These are phyloP conservation scores for Fusarium caatingaense DNA, from an alignment of 2,329 filamentous ascomycete genomes.

Conservation along the genomic window DNA sequence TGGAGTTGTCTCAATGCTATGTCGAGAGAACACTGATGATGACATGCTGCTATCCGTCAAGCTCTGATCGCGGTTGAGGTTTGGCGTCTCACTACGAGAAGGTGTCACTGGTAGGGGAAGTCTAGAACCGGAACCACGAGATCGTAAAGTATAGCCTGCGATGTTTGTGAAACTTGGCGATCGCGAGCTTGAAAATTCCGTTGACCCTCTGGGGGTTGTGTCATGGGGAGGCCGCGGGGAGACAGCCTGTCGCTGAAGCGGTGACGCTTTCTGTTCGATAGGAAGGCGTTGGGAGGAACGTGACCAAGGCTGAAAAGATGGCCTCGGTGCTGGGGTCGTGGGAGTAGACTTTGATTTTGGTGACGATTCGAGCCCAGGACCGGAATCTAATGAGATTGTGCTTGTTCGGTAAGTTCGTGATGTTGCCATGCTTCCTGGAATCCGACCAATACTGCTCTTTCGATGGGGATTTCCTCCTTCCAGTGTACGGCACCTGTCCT, in stretches of 20 bases:
- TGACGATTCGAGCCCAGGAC: conserved; percentile 33
- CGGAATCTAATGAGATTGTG: conserved; percentile 25
- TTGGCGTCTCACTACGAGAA: conserved; percentile 52
- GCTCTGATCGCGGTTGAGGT: conserved; percentile 51
- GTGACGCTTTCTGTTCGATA: conserved; percentile 15
- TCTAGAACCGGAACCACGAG: conserved; percentile 53
- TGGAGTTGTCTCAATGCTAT: conserved; percentile 50
- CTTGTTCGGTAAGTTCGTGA: conserved; percentile 36
- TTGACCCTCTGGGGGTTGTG: conserved; percentile 14
- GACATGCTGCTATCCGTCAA: conserved; percentile 58
- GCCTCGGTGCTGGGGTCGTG: conserved; percentile 36
- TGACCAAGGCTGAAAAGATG: conserved; percentile 29
- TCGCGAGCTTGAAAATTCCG: conserved; percentile 35
- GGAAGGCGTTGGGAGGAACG: conserved; percentile 36
- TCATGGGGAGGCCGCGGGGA: conserved; percentile 21
- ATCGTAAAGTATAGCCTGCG: conserved; percentile 48
- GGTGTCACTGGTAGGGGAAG: conserved; percentile 55
- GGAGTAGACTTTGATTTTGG: conserved; percentile 44
- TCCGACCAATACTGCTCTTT: conserved; percentile 37
- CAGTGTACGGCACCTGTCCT: conserved; percentile 47
- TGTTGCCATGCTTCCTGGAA: conserved; percentile 24
- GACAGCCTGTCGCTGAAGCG: conserved; percentile 21
- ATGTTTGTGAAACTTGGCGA: conserved; percentile 46
- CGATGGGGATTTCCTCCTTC: conserved; percentile 45
- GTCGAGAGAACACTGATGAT: conserved; percentile 55